Evolutionary conservation across 192 early-diverging fungal species (phyloP).

Genomic region (Allomyces arbusculus): DNA sequence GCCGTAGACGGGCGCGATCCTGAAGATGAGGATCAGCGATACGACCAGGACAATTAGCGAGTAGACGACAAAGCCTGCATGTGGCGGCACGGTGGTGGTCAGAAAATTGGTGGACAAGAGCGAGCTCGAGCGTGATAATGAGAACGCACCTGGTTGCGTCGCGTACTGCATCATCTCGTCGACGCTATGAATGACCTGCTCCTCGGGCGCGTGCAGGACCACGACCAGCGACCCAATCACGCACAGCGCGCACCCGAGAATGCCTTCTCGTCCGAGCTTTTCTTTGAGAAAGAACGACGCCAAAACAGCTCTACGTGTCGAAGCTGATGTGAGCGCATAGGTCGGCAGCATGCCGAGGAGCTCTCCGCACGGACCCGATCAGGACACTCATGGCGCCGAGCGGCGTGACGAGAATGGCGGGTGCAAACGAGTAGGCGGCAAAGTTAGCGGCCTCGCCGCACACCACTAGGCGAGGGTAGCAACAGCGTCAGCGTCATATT

Average conservation of each 20-base stretch:
- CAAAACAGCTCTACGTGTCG: conserved; percentile 44
- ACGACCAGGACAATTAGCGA: conserved; percentile 38
- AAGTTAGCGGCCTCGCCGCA: conserved; percentile 89
- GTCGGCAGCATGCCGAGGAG: no score
- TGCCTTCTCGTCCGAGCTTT: conserved; percentile 55
- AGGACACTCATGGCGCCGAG: conserved; percentile 78
- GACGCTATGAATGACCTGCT: conserved; percentile 52
- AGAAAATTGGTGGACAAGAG: not conserved
- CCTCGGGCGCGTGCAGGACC: conserved; percentile 69
- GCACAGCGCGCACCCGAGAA: conserved; percentile 75
- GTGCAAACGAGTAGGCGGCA: conserved; percentile 85
- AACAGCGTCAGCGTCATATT: conserved; percentile 1
- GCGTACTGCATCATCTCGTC: conserved; percentile 68
- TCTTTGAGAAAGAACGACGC: conserved; percentile 79
- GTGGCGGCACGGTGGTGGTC: not conserved
- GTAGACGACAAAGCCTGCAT: conserved; percentile 59
- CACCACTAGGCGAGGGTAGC: conserved; percentile 38
- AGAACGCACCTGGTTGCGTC: conserved; percentile 41
- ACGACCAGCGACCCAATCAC: conserved; percentile 73
- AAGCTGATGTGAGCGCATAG: not conserved
- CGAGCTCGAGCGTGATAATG: not conserved
- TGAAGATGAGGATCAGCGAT: conserved; percentile 57
- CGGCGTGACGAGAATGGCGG: conserved; percentile 86
- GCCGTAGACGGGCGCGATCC: conserved; percentile 58
- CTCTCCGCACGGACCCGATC: conserved; percentile 31